Evolutionary conservation across 139 green algal genomes (phyloP), one percentile per base, ranked within the genome.

Genomic region (Astrephomene gubernaculifera): DNA sequence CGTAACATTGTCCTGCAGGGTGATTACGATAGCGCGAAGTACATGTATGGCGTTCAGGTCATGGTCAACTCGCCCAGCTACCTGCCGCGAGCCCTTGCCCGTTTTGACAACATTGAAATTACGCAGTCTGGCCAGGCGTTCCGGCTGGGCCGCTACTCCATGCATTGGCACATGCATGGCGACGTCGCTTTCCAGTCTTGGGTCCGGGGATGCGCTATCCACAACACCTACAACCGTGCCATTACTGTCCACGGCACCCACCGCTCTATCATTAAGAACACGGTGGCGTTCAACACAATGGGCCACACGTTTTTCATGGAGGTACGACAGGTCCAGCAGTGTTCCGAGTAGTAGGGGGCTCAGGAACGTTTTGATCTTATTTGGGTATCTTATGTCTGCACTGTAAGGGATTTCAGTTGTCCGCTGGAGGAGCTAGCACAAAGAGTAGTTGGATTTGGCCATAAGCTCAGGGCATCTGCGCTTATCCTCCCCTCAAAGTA

Each of bases 101-200:
- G 83, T 38, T 53, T 87, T 36, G 60, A 86, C 57, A 80, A 93
- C 64, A 85, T 91, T 31, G 90, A 93, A 82, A 19, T 94, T 44
- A 61, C 52, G 31, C 79, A 69, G 64, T 82, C 76, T 60, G 90
- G 90, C 0, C 88, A 94, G 86, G 91, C 91, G 12, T 92, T 91
- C 82, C 44, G 72, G n/a, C 85, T 94, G 60, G 91, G 91, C 49
- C 86, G 93, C 31, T 97, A 97, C 84, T 88, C 92, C 4, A 86
- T 97, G 49, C 94, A 97, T 80, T 95, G 94, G 87, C 94, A 97
- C 89, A 89, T 96, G 82, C 82, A 92, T 31, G 90, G 90, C 67
- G 81, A 90, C 67, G 76, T 88, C 9, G 29, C 12, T 2, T 91
- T 79, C 68, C 49, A 79, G 27, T 83, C 67, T 10, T 94, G 90